Evolutionary conservation across 306 rosid genomes (phyloP).

Genomic region (Trifolium fragiferum): DNA sequence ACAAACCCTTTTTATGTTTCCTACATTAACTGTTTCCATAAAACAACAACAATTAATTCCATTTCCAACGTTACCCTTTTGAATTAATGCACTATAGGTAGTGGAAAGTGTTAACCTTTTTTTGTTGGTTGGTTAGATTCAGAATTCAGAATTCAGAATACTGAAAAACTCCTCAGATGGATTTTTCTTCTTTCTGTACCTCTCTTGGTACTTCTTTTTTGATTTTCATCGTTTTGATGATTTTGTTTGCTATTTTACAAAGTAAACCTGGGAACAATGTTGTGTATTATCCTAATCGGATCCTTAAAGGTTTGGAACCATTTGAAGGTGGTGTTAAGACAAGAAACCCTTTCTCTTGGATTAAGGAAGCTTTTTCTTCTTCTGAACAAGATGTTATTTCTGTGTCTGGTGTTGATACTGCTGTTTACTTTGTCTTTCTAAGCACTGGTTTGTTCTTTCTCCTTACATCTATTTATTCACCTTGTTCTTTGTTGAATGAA

Average conservation of each 20-base stretch:
- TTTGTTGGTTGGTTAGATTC: neutral
- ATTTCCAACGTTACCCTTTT: conserved; percentile 31
- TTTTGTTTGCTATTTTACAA: conserved; percentile 66
- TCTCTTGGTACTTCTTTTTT: conserved; percentile 84
- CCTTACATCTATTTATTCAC: neutral
- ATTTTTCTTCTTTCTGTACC: conserved; percentile 79
- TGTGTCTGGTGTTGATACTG: conserved; percentile 89
- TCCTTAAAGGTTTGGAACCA: conserved; percentile 76
- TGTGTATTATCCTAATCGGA: conserved; percentile 90
- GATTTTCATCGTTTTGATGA: conserved; percentile 71
- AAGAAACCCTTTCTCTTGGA: conserved; percentile 84
- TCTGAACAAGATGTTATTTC: conserved; percentile 71
- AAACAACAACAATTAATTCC: conserved; percentile 7
- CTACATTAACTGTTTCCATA: neutral
- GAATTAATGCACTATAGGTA: neutral
- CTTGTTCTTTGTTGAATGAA: neutral
- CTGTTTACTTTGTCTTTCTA: conserved; percentile 87
- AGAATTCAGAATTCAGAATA: neutral
- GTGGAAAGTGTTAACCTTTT: conserved; percentile 12
- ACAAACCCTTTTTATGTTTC: neutral
- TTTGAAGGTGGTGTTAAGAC: conserved; percentile 51
- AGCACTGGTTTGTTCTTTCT: conserved; percentile 62
- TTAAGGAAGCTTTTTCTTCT: conserved; percentile 67
- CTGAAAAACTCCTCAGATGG: conserved; percentile 54
- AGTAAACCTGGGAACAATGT: conserved; percentile 75